Conservation (phyloP, 1,284 basidiomycete genomes). For the Rhodotorula sp. region DNA sequence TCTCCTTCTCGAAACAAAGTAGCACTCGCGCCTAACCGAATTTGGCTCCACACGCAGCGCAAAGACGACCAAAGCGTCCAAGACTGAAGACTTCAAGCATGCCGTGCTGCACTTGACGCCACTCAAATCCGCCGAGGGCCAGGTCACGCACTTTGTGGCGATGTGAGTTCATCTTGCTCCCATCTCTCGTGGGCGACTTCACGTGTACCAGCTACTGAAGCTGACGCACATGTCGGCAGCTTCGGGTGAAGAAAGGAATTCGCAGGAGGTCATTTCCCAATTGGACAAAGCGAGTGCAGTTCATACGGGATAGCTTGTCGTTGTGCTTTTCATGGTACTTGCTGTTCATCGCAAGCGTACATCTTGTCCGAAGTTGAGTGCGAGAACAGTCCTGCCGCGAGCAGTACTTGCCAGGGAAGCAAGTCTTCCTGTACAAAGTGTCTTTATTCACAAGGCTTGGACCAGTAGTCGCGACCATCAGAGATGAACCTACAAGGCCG, state of each 20-base stretch:
- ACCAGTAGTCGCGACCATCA: too few relatives aligned
- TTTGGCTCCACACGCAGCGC: not conserved
- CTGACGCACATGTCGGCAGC: not conserved
- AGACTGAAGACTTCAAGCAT: not conserved
- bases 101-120: conserved; percentile 17
- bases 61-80: not conserved
- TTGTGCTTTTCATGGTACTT: too few relatives aligned
- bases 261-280: too few relatives aligned
- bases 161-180: not conserved
- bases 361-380: too few relatives aligned
- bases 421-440: not conserved
- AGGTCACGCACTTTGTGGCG: conserved; percentile 13
- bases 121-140: conserved; percentile 2
- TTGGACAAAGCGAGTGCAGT: too few relatives aligned
- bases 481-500: conserved; percentile 4
- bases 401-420: not conserved
- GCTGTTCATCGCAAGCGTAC: too few relatives aligned
- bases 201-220: not conserved
- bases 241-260: conserved; percentile 2
- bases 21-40: not conserved
- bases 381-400: too few relatives aligned
- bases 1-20: not conserved
- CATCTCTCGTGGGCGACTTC: too few relatives aligned
- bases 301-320: too few relatives aligned
- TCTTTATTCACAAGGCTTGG: not conserved